A percentile compares a stretch with the other conserved stretches of the same genome.
Conservation (phyloP, 495 filamentous ascomycete species). For the Hypomontagnella monticulosa region DNA sequence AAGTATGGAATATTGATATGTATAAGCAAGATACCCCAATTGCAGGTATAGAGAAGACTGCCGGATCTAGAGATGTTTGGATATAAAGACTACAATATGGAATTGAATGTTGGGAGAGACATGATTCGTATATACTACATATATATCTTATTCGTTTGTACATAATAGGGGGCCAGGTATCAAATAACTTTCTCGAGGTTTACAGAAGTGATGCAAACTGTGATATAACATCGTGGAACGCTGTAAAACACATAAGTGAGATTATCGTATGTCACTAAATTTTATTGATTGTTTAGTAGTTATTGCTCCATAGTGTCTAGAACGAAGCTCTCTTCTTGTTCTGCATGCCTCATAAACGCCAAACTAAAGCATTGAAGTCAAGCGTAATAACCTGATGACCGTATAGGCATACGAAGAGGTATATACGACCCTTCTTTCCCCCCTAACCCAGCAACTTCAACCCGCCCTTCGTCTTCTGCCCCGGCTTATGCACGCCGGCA, state of each 20-base stretch:
- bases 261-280: neutral
- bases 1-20: neutral
- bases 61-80: slow-evolving; percentile 2
- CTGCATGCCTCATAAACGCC: slow-evolving; percentile 21
- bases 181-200: no score
- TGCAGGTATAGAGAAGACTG: slow-evolving; percentile 25
- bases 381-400: neutral
- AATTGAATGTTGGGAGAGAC: neutral
- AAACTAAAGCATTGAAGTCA: neutral
- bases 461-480: slow-evolving; percentile 81
- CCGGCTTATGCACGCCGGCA: slow-evolving; percentile 79
- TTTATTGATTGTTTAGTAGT: slow-evolving; percentile 7
- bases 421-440: neutral
- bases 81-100: neutral
- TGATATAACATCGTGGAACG: no score
- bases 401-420: neutral
- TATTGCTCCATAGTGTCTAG: slow-evolving; percentile 1
- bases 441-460: slow-evolving; percentile 77
- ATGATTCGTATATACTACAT: no score
- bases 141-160: no score
- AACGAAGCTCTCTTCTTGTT: neutral
- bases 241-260: no score
- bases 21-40: slow-evolving; percentile 33
- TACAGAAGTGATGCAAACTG: no score
- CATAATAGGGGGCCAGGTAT: no score